phyloP scores from a whole-genome alignment of 805 yeast genomes.

The Ogataea nonfermentans region DNA sequence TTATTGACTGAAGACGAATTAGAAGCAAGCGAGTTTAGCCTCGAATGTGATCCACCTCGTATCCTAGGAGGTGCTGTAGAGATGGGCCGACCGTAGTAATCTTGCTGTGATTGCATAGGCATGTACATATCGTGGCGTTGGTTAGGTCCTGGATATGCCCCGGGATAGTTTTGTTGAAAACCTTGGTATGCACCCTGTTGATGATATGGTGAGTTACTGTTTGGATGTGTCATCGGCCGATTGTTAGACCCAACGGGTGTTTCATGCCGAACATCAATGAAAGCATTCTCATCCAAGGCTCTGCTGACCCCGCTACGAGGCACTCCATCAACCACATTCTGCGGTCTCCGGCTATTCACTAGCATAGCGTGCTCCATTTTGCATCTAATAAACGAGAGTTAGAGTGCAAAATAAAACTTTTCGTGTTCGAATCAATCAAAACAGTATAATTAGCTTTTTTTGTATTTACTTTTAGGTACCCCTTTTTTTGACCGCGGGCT shows the following conservation, averaged over 20 bases:
- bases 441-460: slow-evolving; percentile 1
- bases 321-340: slow-evolving; percentile 21
- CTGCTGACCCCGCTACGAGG: slow-evolving; percentile 34
- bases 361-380: slow-evolving; percentile 14
- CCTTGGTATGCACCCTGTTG: slow-evolving; percentile 8
- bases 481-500: neutral
- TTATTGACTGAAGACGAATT: slow-evolving; percentile 35
- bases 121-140: slow-evolving; percentile 5
- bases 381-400: slow-evolving; percentile 7
- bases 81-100: slow-evolving; percentile 8
- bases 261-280: slow-evolving; percentile 45
- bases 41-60: slow-evolving; percentile 14
- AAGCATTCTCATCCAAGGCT: slow-evolving; percentile 41
- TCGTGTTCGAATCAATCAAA: slow-evolving; percentile 8
- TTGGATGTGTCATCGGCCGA: slow-evolving; percentile 13
- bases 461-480: slow-evolving; percentile 6
- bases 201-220: slow-evolving; percentile 4
- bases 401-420: slow-evolving; percentile 8
- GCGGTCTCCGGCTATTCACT: slow-evolving; percentile 11
- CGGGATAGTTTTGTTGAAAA: slow-evolving; percentile 5
- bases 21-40: slow-evolving; percentile 29
- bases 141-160: slow-evolving; percentile 2
- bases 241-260: slow-evolving; percentile 28
- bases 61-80: slow-evolving; percentile 2
- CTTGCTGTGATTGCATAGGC: slow-evolving; percentile 13